Conservation (phyloP, 345 rosid genomes). For the Leavenworthia alabamica region DNA sequence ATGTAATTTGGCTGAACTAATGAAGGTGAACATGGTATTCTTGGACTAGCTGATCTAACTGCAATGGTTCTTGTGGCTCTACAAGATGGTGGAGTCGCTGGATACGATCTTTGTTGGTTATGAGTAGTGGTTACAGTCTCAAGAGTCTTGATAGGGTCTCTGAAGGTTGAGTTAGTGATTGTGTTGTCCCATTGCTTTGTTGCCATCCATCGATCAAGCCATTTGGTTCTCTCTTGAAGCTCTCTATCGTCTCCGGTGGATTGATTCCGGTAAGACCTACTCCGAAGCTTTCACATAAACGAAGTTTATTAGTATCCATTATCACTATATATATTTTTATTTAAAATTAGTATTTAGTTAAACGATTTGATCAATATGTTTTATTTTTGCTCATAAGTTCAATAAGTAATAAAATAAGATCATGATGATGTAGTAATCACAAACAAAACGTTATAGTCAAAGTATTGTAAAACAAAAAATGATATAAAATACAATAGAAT, state of each 20-base stretch:
- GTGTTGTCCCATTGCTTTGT: slow-evolving; percentile 61
- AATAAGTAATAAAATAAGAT: no score
- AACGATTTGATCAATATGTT: no score
- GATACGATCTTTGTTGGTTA: slow-evolving; percentile 29
- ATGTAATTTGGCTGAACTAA: slow-evolving; percentile 67
- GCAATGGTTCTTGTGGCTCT: slow-evolving; percentile 40
- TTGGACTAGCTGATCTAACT: slow-evolving; percentile 64
- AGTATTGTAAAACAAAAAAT: no score
- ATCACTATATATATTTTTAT: background rate
- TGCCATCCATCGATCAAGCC: slow-evolving; percentile 89
- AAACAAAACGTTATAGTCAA: no score
- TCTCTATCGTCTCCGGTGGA: slow-evolving; percentile 53
- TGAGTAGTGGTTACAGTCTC: slow-evolving; percentile 39
- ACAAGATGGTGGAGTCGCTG: slow-evolving; percentile 57
- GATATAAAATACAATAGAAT: no score
- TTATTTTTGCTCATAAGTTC: no score
- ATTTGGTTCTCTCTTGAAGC: slow-evolving; percentile 47
- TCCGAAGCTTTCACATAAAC: slow-evolving; percentile 46
- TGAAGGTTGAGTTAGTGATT: slow-evolving; percentile 36
- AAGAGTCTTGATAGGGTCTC: slow-evolving; percentile 43
- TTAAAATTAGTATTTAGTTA: background rate
- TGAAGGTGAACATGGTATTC: slow-evolving; percentile 43
- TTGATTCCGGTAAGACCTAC: slow-evolving; percentile 41
- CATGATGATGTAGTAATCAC: no score
- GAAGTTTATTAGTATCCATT: background rate